These are phyloP conservation scores for Russula emetica DNA, from an alignment of 768 basidiomycete species.

Conservation along the genomic window DNA sequence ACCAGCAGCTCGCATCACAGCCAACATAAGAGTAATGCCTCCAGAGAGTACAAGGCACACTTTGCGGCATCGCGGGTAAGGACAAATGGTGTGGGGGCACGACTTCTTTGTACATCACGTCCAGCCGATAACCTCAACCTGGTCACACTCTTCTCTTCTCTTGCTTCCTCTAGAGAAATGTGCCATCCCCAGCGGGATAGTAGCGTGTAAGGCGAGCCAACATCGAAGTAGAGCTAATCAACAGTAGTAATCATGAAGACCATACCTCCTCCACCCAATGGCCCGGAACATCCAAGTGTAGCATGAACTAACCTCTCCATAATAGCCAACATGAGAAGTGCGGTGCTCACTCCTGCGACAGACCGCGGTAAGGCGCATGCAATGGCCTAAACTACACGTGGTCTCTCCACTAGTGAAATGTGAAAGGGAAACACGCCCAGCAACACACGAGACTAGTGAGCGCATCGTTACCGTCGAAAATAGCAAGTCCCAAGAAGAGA, in stretches of 20 bases:
- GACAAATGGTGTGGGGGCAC: conserved; percentile 59
- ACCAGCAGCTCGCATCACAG: conserved; percentile 60
- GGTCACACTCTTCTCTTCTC: not conserved
- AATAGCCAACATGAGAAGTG: conserved; percentile 60
- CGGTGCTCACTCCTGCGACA: conserved; percentile 71
- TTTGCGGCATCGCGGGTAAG: conserved; percentile 63
- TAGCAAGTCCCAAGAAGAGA: no score
- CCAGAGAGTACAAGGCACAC: conserved; percentile 58
- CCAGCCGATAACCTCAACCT: not conserved
- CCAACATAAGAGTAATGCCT: conserved; percentile 72
- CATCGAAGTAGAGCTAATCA: not conserved
- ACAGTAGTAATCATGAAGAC: not conserved
- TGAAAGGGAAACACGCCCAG: no score
- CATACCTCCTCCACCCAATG: conserved; percentile 55
- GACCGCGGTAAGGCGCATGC: conserved; percentile 63
- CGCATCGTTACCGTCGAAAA: no score
- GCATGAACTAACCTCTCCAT: conserved; percentile 68
- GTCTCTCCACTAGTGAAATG: conserved; percentile 71
- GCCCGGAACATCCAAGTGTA: conserved; percentile 44
- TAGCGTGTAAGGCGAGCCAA: not conserved
- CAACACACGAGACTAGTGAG: no score
- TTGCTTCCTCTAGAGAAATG: not conserved
- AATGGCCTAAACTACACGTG: conserved; percentile 62
- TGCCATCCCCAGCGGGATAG: not conserved
- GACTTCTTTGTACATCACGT: conserved; percentile 28